Conservation (phyloP, 805 yeast genomes). For the Kodamaea neixiangensis region DNA sequence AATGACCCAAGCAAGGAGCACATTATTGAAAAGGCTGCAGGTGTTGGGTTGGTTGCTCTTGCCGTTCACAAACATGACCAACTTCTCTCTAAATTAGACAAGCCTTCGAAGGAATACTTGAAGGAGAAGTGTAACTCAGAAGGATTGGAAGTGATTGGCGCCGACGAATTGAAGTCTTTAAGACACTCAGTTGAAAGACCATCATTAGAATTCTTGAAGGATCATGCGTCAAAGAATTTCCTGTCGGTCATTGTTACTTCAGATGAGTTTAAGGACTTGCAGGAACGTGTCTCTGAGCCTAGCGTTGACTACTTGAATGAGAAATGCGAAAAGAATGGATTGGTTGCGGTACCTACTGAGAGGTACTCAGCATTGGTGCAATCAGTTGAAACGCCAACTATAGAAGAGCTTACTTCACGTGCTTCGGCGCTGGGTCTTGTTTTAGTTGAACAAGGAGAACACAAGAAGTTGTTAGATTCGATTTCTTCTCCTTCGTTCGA, state of each 20-base stretch:
- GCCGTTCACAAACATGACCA: conserved; percentile 15
- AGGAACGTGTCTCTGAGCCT: conserved; percentile 6
- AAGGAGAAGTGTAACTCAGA: conserved; percentile 9
- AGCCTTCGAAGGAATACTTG: conserved; percentile 16
- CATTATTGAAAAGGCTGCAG: conserved; percentile 14
- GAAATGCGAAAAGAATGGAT: conserved; percentile 2
- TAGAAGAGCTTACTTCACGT: conserved; percentile 28
- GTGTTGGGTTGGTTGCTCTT: conserved; percentile 14
- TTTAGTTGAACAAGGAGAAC: conserved; percentile 16
- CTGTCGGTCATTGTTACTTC: conserved; percentile 13
- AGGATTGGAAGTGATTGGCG: conserved; percentile 11
- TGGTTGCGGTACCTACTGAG: conserved; percentile 1
- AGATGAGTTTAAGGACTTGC: conserved; percentile 16
- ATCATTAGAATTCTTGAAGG: conserved; percentile 10
- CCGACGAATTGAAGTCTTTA: conserved; percentile 22
- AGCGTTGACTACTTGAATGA: background rate
- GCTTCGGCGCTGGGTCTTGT: conserved; percentile 17
- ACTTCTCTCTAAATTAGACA: conserved; percentile 9
- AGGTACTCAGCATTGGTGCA: conserved; percentile 16
- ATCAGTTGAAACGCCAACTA: conserved; percentile 24
- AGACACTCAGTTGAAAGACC: conserved; percentile 17
- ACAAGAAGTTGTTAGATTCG: conserved; percentile 11
- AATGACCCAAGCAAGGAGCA: conserved; percentile 19
- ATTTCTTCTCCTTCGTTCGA: conserved; percentile 29
- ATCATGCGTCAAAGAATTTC: conserved; percentile 7